These are phyloP conservation scores for Kalanchoe fedtschenkoi DNA, from an alignment of 164 flowering plant genomes.

Conservation along the genomic window DNA sequence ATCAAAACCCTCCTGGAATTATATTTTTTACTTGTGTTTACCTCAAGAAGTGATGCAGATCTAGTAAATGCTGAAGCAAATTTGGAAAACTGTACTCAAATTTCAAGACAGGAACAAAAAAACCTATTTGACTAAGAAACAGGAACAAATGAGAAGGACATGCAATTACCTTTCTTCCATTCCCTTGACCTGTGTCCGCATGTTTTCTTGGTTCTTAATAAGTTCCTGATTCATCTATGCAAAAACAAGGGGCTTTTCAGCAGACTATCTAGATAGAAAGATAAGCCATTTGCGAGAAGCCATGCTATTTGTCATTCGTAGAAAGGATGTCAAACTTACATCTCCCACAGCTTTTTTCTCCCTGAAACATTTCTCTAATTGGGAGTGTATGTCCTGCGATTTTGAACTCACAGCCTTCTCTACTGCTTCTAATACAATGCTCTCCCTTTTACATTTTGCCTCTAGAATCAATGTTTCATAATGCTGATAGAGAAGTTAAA, in stretches of 20 bases:
- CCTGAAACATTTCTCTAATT: conserved; percentile 42
- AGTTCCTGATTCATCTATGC: conserved; percentile 54
- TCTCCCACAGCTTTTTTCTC: conserved; percentile 47
- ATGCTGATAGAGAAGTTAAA: conserved; percentile 32
- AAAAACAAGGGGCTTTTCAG: conserved; percentile 1
- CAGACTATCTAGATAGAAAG: background rate
- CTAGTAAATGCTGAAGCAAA: background rate
- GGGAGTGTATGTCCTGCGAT: conserved; percentile 46
- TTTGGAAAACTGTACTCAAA: background rate
- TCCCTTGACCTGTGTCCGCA: conserved; percentile 41
- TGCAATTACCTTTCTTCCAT: conserved; percentile 51
- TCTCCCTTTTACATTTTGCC: conserved; percentile 49
- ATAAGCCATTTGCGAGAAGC: background rate
- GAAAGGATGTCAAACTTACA: conserved; percentile 22
- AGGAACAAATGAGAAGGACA: background rate
- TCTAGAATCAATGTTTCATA: conserved; percentile 69
- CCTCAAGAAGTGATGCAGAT: background rate
- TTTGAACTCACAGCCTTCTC: conserved; percentile 48
- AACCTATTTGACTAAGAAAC: background rate
- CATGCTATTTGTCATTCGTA: background rate
- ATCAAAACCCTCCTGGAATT: background rate
- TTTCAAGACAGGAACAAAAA: background rate
- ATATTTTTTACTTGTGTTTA: background rate
- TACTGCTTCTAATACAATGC: conserved; percentile 39
- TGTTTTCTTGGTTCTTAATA: conserved; percentile 52